Conservation (phyloP, 2,329 filamentous ascomycete species). For the Tolypocladium tropicale region DNA sequence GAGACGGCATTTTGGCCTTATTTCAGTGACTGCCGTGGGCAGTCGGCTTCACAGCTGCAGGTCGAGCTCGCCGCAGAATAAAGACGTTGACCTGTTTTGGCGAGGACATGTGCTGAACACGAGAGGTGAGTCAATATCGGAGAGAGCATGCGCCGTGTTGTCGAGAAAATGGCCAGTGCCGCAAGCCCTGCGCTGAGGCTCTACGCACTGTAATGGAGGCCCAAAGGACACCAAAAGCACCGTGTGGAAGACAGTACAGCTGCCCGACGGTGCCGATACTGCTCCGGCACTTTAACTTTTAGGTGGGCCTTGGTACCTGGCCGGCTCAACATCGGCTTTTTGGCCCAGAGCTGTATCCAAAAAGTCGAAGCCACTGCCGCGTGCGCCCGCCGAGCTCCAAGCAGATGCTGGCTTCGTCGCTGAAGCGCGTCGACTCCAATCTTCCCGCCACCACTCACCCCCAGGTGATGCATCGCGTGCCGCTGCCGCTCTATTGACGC, state of each 20-base stretch:
- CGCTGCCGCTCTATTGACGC: slow-evolving; percentile 34
- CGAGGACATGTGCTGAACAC: slow-evolving; percentile 4
- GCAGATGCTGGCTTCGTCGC: slow-evolving; percentile 11
- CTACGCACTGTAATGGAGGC: not conserved
- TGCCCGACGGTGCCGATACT: slow-evolving; percentile 6
- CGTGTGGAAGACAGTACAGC: not conserved
- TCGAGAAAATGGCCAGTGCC: not conserved
- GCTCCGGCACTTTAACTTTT: slow-evolving; percentile 7
- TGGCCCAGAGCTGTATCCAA: slow-evolving; percentile 15
- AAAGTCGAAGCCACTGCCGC: slow-evolving; percentile 11
- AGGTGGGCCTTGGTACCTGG: not conserved
- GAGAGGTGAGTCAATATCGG: slow-evolving; percentile 5
- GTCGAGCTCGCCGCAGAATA: not conserved
- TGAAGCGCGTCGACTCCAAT: slow-evolving; percentile 22
- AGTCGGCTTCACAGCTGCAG: not conserved
- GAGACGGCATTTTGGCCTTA: slow-evolving; percentile 33
- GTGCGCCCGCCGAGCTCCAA: not conserved
- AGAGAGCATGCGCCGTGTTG: not conserved
- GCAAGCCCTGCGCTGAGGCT: not conserved
- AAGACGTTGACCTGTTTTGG: not conserved
- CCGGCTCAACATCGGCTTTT: slow-evolving; percentile 16
- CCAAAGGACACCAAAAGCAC: not conserved
- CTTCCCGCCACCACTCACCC: slow-evolving; percentile 11
- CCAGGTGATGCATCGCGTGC: slow-evolving; percentile 28
- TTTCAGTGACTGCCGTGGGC: not conserved